Base-by-base conservation (phyloP, 768 basidiomycete genomes). In the Mycena olivaceomarginata region DNA sequence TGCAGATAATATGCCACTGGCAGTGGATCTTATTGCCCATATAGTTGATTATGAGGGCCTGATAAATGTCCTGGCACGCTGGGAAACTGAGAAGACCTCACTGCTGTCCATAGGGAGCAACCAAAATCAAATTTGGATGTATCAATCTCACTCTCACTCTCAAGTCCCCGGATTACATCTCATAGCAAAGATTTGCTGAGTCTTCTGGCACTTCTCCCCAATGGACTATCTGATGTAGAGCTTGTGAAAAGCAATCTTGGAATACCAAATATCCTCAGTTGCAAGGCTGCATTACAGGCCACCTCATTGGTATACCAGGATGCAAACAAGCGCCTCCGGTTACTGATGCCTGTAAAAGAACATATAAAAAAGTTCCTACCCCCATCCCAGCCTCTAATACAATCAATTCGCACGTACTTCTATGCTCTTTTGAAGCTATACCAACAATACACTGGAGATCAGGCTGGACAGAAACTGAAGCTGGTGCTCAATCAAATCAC, bases 1-100 rank as follows among this genome's bases (percentile, higher is more conserved):
- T 2, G 51, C 66, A 16, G 66, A 67, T 37, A 67, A 67, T 40
- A 67, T 67, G 66, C 67, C 51, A 13, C 13, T 45, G 10, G 46
- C 51, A 6, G 51, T 67, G 15, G 3, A 31, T 31, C 31, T 31
- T 31, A 31, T 31, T 31, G 31, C 31, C 20, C 22, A 37, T 20
- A 20, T 67, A 25, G 66, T 22, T 7, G 46, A 48, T 13, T 53
- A 10, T n/a, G 66, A 67, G 10, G 66, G 66, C 46, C 39, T 25
- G 6, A 16, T 48, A 25, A 51, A 9, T 31, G 7, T 51, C 22
- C 9, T 67, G 1, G 1, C 46, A 8, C 66, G 37, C 6, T 67
- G 66, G 66, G 66, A 51, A 31, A 31, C 31, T 31, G 31, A 31
- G 31, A 31, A 31, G 31, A 31, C 31, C 31, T 31, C 31, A 31